Conservation (phyloP, 1,139 yeast species). For the Suhomyces atakaporum region DNA sequence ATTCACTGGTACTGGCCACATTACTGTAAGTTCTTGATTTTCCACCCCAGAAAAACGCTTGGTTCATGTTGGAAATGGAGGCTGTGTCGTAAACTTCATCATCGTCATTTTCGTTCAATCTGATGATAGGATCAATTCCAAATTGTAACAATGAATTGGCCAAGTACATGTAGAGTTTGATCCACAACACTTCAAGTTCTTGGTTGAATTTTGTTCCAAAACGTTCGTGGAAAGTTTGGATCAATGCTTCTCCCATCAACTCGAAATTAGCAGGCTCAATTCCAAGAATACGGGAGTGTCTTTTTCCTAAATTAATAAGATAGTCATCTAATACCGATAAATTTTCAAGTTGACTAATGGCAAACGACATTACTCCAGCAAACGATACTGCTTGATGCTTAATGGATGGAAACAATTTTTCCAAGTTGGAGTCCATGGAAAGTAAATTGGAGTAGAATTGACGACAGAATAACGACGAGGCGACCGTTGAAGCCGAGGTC, state of each 20-base stretch:
- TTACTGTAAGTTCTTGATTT: slow-evolving; percentile 7
- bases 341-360: slow-evolving; percentile 50
- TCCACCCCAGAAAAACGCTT: slow-evolving; percentile 11
- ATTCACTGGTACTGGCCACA: slow-evolving; percentile 3
- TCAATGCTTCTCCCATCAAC: slow-evolving; percentile 76
- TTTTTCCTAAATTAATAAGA: slow-evolving; percentile 64
- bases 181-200: slow-evolving; percentile 70
- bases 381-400: slow-evolving; percentile 75
- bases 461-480: slow-evolving; percentile 56
- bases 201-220: slow-evolving; percentile 49
- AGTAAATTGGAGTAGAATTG: slow-evolving; percentile 64
- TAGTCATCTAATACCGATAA: slow-evolving; percentile 55
- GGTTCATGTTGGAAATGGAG: slow-evolving; percentile 8
- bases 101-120: slow-evolving; percentile 13
- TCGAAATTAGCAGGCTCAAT: slow-evolving; percentile 74
- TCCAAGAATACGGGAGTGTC: slow-evolving; percentile 74
- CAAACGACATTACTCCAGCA: slow-evolving; percentile 75
- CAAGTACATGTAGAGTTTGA: slow-evolving; percentile 59
- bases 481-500: slow-evolving; percentile 32
- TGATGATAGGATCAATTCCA: slow-evolving; percentile 62
- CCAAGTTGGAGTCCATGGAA: slow-evolving; percentile 54
- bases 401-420: slow-evolving; percentile 61
- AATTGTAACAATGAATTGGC: slow-evolving; percentile 67
- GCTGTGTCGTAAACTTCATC: slow-evolving; percentile 11
- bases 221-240: slow-evolving; percentile 73